These are phyloP conservation scores for Vigna reflexopilosa DNA, from an alignment of 306 rosid species.

Conservation along the genomic window DNA sequence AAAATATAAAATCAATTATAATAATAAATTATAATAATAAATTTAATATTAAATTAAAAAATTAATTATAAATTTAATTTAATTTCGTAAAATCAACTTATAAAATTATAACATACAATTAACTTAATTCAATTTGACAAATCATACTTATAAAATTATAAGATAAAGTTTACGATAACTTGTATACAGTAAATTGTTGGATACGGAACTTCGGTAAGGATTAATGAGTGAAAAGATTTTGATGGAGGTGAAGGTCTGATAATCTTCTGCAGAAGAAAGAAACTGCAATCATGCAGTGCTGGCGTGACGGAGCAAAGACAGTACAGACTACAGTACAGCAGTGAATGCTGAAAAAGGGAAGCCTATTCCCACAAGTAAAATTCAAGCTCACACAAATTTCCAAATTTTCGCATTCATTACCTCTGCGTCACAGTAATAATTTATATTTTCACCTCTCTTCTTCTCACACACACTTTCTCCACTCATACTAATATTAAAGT, in stretches of 20 bases:
- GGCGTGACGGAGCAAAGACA: slow-evolving; percentile 28
- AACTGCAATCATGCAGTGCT: slow-evolving; percentile 25
- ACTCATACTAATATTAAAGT: not conserved
- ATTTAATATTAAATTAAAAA: too few species aligned
- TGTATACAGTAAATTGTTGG: too few species aligned
- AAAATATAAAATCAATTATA: too few species aligned
- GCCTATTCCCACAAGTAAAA: slow-evolving; percentile 20
- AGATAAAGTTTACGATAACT: too few species aligned
- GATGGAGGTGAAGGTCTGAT: not conserved
- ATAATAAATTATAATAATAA: too few species aligned
- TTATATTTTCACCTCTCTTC: slow-evolving; percentile 14
- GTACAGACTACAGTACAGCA: not conserved
- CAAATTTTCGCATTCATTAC: slow-evolving; percentile 37
- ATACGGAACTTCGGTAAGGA: too few species aligned
- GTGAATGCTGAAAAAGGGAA: slow-evolving; percentile 29
- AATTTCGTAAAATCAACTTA: too few species aligned
- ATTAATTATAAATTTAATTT: too few species aligned
- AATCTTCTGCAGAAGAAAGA: slow-evolving; percentile 8
- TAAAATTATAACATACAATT: too few species aligned
- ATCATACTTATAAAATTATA: too few species aligned
- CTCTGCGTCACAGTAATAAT: slow-evolving; percentile 39
- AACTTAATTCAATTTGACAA: too few species aligned
- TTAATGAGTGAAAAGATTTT: too few species aligned
- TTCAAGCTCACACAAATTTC: slow-evolving; percentile 3
- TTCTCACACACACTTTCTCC: slow-evolving; percentile 12